Percentiles rank a stretch among this genome's conserved stretches.
Evolutionary conservation across 2,329 filamentous ascomycete genomes (phyloP).

Genomic region (Triangularia verruculosa): DNA sequence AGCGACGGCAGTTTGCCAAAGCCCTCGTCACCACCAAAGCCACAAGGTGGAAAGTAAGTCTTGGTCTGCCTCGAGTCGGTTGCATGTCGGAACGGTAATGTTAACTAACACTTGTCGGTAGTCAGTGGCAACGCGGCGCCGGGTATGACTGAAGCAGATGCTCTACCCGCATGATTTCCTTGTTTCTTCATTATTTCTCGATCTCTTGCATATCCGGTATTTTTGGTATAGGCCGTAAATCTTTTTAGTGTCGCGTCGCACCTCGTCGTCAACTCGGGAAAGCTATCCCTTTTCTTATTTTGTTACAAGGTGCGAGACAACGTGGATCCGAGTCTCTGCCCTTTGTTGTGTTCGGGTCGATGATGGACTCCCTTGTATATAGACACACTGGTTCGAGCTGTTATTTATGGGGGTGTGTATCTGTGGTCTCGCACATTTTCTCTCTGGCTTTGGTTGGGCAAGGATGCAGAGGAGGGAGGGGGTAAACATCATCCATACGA

Average conservation of each 20-base stretch:
- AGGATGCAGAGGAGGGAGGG: background rate
- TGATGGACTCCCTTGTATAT: background rate
- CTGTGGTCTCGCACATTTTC: background rate
- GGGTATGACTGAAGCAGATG: constrained; percentile 49
- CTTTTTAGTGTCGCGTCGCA: background rate
- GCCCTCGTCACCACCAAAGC: constrained; percentile 27
- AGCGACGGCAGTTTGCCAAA: constrained; percentile 18
- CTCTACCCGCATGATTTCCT: constrained; percentile 6
- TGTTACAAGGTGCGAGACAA: background rate
- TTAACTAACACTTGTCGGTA: constrained; percentile 32
- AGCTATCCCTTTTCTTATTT: background rate
- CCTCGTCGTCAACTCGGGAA: background rate
- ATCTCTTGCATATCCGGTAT: constrained; percentile 7
- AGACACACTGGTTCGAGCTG: background rate
- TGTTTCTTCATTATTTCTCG: too few species aligned
- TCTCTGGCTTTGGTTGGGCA: background rate
- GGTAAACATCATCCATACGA: background rate
- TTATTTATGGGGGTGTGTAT: background rate
- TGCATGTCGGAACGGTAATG: background rate
- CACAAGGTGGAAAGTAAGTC: constrained; percentile 36
- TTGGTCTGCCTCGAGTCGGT: background rate
- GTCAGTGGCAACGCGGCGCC: constrained; percentile 55
- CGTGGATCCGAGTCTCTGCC: background rate
- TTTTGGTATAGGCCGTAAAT: background rate
- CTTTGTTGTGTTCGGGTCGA: background rate